These are phyloP conservation scores for Phytomonas sp. DNA, from an alignment of 208 protist genomes.

Conservation along the genomic window DNA sequence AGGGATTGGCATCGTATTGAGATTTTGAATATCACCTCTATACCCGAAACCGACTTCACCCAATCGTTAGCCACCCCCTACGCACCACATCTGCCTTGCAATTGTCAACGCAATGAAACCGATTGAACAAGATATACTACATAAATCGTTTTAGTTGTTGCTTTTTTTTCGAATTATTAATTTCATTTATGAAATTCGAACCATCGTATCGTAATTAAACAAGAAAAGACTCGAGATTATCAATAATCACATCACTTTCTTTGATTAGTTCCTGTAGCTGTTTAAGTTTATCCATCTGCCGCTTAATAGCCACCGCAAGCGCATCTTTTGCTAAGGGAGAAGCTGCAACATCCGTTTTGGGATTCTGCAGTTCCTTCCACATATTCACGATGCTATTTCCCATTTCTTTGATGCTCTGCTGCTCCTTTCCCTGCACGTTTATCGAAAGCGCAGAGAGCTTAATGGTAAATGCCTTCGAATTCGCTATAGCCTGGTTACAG, in stretches of 20 bases:
- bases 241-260: conserved; percentile 54
- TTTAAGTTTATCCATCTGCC: conserved; percentile 61
- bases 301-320: conserved; percentile 67
- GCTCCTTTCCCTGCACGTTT: conserved; percentile 28
- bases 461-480: conserved; percentile 28
- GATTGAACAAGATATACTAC: no score
- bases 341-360: conserved; percentile 31
- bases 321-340: conserved; percentile 47
- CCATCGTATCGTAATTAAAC: conserved; percentile 11
- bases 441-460: conserved; percentile 61
- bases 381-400: conserved; percentile 67
- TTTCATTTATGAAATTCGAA: background rate
- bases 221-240: conserved; percentile 46
- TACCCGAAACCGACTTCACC: no score
- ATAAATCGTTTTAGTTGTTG: no score
- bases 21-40: no score
- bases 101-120: no score
- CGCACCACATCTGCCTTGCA: no score
- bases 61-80: no score
- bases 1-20: no score
- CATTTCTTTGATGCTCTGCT: conserved; percentile 23
- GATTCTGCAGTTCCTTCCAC: conserved; percentile 59
- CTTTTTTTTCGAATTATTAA: no score
- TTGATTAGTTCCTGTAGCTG: conserved; percentile 42
- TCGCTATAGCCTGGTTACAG: background rate